Evolutionary conservation across 2,329 filamentous ascomycete species (phyloP).

Genomic region (Sporothrix luriei): DNA sequence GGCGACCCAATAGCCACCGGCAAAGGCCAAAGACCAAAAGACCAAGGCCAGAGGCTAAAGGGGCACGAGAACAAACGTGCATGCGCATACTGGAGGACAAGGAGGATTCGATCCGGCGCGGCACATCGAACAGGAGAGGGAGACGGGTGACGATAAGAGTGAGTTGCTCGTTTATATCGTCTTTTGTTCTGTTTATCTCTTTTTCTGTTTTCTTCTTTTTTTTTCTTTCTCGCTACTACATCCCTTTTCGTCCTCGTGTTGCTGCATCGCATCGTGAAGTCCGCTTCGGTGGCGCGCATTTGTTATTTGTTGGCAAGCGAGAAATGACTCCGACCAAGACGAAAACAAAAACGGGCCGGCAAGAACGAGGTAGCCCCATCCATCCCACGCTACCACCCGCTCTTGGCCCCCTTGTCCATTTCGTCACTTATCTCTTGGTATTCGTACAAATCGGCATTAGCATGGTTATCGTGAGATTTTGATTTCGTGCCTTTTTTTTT

Average conservation of each 20-base stretch:
- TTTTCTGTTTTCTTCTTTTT: background rate
- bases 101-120: background rate
- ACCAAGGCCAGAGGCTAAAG: background rate
- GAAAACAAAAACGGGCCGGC: background rate
- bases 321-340: background rate
- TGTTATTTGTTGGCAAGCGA: constrained; percentile 16
- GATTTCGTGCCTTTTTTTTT: background rate
- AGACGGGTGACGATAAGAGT: background rate
- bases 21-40: background rate
- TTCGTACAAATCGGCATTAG: background rate
- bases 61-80: constrained; percentile 23
- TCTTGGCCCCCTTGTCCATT: background rate
- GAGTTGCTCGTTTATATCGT: too few species aligned
- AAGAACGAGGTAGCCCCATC: background rate
- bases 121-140: background rate
- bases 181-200: background rate
- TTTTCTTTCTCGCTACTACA: background rate
- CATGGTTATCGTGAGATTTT: constrained; percentile 23
- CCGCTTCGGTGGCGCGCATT: background rate
- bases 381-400: constrained; percentile 24
- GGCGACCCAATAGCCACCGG: too few species aligned
- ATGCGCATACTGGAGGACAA: constrained; percentile 17
- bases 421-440: constrained; percentile 22
- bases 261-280: constrained; percentile 26
- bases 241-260: constrained; percentile 5